A percentile compares a stretch with the other conserved stretches of the same genome.
phyloP scores from a whole-genome alignment of 257 asterid species.

The Solanum ossicruentum region DNA sequence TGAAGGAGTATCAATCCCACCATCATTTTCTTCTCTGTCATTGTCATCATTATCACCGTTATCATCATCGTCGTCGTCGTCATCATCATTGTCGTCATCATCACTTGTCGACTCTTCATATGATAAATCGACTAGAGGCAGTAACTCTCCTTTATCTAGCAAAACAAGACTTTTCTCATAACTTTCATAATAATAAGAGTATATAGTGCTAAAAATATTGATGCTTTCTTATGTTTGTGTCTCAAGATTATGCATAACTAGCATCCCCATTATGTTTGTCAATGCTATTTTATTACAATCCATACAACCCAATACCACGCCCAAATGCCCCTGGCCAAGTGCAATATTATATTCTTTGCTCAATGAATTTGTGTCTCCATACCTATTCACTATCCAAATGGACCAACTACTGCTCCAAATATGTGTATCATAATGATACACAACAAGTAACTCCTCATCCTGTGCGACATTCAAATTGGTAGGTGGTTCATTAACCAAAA shows the following conservation, averaged over 20 bases:
- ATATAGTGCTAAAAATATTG: neutral
- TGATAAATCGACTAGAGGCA: neutral
- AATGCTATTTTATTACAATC: neutral
- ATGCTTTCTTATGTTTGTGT: neutral
- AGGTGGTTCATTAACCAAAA: neutral
- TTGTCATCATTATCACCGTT: neutral
- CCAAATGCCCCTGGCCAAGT: neutral
- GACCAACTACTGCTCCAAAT: neutral
- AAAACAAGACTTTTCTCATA: conserved; percentile 1
- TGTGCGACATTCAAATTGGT: neutral
- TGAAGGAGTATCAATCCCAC: neutral
- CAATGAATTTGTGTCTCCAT: conserved; percentile 2
- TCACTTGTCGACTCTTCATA: neutral
- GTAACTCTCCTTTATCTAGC: conserved; percentile 3
- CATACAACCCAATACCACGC: neutral
- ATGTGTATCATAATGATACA: neutral
- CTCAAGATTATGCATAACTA: neutral
- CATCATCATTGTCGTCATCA: neutral
- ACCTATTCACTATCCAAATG: conserved; percentile 9
- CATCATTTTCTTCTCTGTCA: neutral
- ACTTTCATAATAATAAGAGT: neutral
- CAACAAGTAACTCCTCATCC: neutral
- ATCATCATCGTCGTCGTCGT: too few species aligned
- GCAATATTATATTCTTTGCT: neutral
- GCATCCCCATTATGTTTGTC: neutral